A percentile compares a stretch with the other conserved stretches of the same genome.
Conservation (phyloP, 2,329 filamentous ascomycete genomes). For the Thyridium curvatum region DNA sequence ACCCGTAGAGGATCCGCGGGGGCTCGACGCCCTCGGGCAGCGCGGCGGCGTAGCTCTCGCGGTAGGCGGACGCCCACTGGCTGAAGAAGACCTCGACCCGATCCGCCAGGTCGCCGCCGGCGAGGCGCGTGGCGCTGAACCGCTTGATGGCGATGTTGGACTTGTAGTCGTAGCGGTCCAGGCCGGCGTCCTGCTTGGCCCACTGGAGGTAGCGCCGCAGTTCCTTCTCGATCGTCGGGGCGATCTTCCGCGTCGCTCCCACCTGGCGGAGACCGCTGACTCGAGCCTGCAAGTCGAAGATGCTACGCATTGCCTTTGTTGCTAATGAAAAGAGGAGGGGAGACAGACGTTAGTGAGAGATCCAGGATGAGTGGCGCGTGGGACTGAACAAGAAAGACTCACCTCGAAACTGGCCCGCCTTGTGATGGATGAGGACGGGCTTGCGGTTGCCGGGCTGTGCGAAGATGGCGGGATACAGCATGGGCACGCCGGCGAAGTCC, state of each 20-base stretch:
- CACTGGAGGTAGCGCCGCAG: slow-evolving; percentile 23
- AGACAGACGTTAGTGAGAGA: slow-evolving; percentile 1
- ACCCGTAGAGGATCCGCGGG: slow-evolving; percentile 24
- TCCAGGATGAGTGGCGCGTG: neutral
- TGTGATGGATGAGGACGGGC: slow-evolving; percentile 17
- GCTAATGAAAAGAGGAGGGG: no score
- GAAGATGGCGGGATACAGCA: slow-evolving; percentile 21
- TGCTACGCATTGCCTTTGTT: slow-evolving; percentile 22
- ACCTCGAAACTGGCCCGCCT: slow-evolving; percentile 20
- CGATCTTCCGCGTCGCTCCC: slow-evolving; percentile 17
- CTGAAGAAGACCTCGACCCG: slow-evolving; percentile 8
- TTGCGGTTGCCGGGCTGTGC: slow-evolving; percentile 13
- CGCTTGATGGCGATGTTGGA: slow-evolving; percentile 30
- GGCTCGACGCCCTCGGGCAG: slow-evolving; percentile 3
- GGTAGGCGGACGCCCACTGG: slow-evolving; percentile 3
- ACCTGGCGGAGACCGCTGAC: slow-evolving; percentile 23
- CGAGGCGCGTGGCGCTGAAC: slow-evolving; percentile 6
- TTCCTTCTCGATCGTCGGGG: slow-evolving; percentile 17
- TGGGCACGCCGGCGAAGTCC: slow-evolving; percentile 23
- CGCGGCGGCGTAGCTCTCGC: slow-evolving; percentile 1
- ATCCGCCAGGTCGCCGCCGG: slow-evolving; percentile 7
- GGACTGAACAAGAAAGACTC: slow-evolving; percentile 6
- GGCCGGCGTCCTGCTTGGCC: slow-evolving; percentile 21
- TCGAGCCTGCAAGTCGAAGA: slow-evolving; percentile 24
- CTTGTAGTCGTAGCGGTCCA: slow-evolving; percentile 13